A percentile compares a stretch with the other conserved stretches of the same genome.
Evolutionary conservation across 495 filamentous ascomycete genomes (phyloP).

Genomic region (Venustampulla echinocandica): DNA sequence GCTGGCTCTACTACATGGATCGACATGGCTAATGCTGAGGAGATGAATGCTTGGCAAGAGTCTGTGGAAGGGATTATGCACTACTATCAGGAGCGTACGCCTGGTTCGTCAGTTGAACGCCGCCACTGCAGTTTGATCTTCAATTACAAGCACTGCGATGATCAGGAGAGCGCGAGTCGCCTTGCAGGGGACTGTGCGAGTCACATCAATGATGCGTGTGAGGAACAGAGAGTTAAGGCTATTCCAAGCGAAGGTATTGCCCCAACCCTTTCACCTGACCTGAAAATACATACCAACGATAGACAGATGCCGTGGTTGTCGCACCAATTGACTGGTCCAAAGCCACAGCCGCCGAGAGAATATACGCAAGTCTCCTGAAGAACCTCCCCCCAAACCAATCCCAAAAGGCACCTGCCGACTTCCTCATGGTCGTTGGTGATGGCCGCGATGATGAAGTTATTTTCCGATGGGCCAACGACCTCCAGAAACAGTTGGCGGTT

Average conservation of each 20-base stretch:
- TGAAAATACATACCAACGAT: background rate
- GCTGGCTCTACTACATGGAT: constrained; percentile 60
- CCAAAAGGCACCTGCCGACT: constrained; percentile 53
- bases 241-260: constrained; percentile 62
- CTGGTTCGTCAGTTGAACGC: constrained; percentile 78
- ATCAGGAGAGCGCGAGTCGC: constrained; percentile 58
- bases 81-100: constrained; percentile 82
- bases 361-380: constrained; percentile 52
- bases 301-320: constrained; percentile 55
- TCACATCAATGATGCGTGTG: constrained; percentile 87
- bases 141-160: constrained; percentile 76
- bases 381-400: constrained; percentile 28
- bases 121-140: constrained; percentile 80
- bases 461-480: constrained; percentile 83
- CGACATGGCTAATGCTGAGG: constrained; percentile 57
- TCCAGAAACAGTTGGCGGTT: constrained; percentile 44
- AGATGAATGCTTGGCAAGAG: constrained; percentile 66
- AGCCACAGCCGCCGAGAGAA: constrained; percentile 62
- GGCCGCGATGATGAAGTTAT: constrained; percentile 87
- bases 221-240: constrained; percentile 72
- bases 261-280: background rate
- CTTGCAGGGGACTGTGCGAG: constrained; percentile 81
- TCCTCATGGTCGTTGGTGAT: constrained; percentile 79
- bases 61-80: constrained; percentile 65
- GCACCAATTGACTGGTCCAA: constrained; percentile 79